A percentile compares a stretch with the other conserved stretches of the same genome.
These are phyloP conservation scores for Solanum pimpinellifolium DNA, from an alignment of 257 asterid genomes.

Conservation along the genomic window DNA sequence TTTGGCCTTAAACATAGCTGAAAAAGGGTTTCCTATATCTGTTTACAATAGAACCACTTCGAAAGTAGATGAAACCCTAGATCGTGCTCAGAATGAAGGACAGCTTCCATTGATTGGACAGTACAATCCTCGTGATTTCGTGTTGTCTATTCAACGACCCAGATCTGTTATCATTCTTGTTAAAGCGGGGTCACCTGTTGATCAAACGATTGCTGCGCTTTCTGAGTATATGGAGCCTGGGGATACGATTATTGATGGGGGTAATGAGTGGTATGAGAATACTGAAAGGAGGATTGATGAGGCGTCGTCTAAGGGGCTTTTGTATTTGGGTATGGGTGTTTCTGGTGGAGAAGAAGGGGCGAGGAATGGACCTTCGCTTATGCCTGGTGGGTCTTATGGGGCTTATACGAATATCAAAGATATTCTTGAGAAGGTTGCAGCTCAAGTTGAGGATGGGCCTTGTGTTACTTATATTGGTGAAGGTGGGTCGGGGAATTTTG, in stretches of 20 bases:
- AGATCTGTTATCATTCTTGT: conserved; percentile 78
- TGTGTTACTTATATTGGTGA: conserved; percentile 85
- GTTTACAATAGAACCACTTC: conserved; percentile 69
- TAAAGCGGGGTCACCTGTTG: conserved; percentile 92
- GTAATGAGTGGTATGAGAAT: conserved; percentile 95
- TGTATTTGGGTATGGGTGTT: conserved; percentile 88
- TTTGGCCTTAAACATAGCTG: conserved; percentile 81
- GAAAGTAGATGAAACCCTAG: conserved; percentile 73
- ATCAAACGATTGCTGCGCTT: conserved; percentile 72
- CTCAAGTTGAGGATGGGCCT: conserved; percentile 93
- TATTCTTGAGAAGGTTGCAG: conserved; percentile 67
- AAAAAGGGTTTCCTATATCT: conserved; percentile 81
- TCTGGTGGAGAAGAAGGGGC: conserved; percentile 98
- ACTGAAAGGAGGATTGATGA: conserved; percentile 64
- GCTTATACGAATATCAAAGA: conserved; percentile 57
- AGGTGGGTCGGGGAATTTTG: conserved; percentile 88
- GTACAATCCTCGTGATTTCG: conserved; percentile 59
- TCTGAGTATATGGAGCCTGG: conserved; percentile 83
- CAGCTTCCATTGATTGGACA: conserved; percentile 59
- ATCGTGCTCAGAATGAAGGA: conserved; percentile 75
- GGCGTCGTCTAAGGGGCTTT: conserved; percentile 36
- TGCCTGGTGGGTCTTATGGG: conserved; percentile 83
- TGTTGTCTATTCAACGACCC: conserved; percentile 57
- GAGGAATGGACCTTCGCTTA: conserved; percentile 64
- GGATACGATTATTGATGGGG: conserved; percentile 83